Conservation (phyloP, 2,329 filamentous ascomycete species). For the Ceratocystis destructans region DNA sequence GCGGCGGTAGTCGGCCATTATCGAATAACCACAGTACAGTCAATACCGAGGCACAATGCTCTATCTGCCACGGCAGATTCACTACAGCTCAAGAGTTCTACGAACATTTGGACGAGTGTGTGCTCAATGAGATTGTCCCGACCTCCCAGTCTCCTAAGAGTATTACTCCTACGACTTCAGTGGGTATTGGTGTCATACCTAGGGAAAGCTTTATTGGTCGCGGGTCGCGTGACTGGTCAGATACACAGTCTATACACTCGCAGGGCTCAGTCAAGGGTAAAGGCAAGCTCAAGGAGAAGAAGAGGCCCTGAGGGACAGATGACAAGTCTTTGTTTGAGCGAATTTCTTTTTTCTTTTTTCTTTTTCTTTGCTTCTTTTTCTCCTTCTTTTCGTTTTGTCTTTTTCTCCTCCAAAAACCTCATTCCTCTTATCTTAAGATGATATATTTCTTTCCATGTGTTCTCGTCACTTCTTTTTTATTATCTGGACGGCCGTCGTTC, state of each 20-base stretch:
- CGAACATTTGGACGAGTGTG: slow-evolving; percentile 70
- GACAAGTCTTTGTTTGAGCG: not conserved
- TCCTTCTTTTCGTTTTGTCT: too few relatives aligned
- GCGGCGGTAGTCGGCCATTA: slow-evolving; percentile 19
- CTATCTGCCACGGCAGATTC: slow-evolving; percentile 71
- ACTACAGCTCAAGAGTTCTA: slow-evolving; percentile 89
- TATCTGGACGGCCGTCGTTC: not conserved
- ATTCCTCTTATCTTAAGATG: not conserved
- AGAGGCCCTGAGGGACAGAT: not conserved
- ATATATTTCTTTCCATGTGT: not conserved
- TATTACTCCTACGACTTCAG: not conserved
- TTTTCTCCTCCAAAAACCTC: not conserved
- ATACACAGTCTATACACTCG: slow-evolving; percentile 12
- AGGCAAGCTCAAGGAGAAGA: slow-evolving; percentile 15
- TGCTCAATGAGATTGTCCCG: slow-evolving; percentile 45
- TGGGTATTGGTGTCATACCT: not conserved
- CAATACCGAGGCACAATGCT: slow-evolving; percentile 55
- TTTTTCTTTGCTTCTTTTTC: too few relatives aligned
- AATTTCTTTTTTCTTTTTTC: not conserved
- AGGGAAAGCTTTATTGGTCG: not conserved
- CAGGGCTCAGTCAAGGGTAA: slow-evolving; percentile 12
- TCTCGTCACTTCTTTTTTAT: not conserved
- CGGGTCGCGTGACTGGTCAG: slow-evolving; percentile 9
- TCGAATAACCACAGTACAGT: slow-evolving; percentile 19
- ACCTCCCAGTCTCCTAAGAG: slow-evolving; percentile 6